phyloP scores from a whole-genome alignment of 1,284 basidiomycete species.

The Sutorius eximius region DNA sequence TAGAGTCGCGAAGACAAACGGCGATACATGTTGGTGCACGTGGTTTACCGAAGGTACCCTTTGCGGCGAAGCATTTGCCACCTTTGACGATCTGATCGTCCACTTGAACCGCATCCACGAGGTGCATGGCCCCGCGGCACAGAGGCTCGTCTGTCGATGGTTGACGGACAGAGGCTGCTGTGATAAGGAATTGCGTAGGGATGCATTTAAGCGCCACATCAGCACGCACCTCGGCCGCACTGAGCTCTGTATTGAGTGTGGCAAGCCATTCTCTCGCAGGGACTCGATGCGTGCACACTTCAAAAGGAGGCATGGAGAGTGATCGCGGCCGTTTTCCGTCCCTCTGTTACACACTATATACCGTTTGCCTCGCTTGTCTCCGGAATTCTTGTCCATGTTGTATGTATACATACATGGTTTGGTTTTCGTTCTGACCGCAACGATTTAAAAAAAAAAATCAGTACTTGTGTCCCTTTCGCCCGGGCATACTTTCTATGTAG shows the following conservation, averaged over 20 bases:
- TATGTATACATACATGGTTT: neutral
- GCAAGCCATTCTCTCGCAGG: conserved; percentile 8
- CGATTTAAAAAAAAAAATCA: neutral
- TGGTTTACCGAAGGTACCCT: conserved; percentile 1
- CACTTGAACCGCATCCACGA: conserved; percentile 1
- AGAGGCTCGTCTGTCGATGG: conserved; percentile 2
- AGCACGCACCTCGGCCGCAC: neutral
- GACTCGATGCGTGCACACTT: conserved; percentile 10
- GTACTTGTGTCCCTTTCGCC: neutral
- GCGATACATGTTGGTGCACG: neutral
- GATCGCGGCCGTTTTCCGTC: neutral
- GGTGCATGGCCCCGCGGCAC: neutral
- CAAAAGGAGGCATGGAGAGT: neutral
- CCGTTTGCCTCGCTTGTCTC: neutral
- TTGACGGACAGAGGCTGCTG: neutral
- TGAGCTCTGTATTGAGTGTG: conserved; percentile 2
- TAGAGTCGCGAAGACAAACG: neutral
- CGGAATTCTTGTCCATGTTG: neutral
- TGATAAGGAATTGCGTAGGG: neutral
- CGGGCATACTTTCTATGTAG: too few relatives aligned
- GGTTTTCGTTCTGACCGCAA: too few relatives aligned
- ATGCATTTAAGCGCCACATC: conserved; percentile 5
- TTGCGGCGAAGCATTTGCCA: neutral
- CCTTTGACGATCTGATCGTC: conserved; percentile 4
- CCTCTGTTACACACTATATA: neutral